phyloP scores from a whole-genome alignment of 306 rosid genomes.

The Malus orientalis region DNA sequence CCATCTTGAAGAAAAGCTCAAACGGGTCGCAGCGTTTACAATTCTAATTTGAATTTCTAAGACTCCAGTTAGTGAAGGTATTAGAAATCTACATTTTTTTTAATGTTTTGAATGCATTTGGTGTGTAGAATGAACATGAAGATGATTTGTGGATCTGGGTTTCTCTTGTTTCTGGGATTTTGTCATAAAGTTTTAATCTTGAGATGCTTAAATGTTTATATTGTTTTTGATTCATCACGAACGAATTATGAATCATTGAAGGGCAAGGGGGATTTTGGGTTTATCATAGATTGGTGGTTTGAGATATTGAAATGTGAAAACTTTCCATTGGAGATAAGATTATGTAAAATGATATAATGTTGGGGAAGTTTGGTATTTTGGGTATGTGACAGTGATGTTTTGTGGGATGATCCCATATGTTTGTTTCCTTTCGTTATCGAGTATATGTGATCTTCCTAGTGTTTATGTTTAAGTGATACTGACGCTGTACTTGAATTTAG shows the following conservation, averaged over 20 bases:
- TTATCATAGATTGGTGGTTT: not conserved
- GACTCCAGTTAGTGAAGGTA: not conserved
- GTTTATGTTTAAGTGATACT: conserved; percentile 11
- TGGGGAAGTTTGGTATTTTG: not conserved
- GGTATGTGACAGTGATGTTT: not conserved
- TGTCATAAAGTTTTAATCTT: not conserved
- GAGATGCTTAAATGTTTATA: not conserved
- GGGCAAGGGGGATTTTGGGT: not conserved
- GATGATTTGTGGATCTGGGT: not conserved
- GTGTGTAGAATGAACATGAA: not conserved
- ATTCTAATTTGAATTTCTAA: not conserved
- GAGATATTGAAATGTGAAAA: not conserved
- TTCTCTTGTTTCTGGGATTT: not conserved
- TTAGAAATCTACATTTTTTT: not conserved
- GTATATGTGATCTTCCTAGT: conserved; percentile 5
- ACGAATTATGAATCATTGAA: not conserved
- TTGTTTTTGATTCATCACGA: not conserved
- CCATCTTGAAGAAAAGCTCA: not conserved
- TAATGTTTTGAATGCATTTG: not conserved
- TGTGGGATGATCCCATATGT: not conserved
- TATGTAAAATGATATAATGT: not conserved
- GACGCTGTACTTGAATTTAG: not conserved
- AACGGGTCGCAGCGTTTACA: not conserved
- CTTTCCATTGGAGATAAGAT: not conserved
- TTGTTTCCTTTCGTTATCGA: not conserved